Conservation (phyloP, 352 stramenopile species). For the Phytophthora palmivora region DNA sequence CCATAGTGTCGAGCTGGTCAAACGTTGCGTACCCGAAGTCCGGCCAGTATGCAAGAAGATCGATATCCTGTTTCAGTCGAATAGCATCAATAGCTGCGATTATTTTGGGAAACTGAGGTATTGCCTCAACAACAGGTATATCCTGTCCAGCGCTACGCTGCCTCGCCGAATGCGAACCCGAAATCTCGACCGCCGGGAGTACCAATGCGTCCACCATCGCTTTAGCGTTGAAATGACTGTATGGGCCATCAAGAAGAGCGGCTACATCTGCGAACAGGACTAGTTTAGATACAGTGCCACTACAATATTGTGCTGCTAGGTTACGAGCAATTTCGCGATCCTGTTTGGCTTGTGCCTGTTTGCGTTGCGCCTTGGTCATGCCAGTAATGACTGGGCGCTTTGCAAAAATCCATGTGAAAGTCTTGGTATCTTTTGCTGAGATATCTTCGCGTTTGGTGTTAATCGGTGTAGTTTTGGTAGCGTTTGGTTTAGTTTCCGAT, state of each 20-base stretch:
- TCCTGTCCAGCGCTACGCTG: too few species aligned
- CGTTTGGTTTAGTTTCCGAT: neutral
- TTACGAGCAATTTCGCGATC: neutral
- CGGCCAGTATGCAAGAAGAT: neutral
- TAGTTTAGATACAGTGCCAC: neutral
- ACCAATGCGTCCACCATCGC: neutral
- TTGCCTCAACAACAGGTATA: too few species aligned
- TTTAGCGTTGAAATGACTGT: neutral
- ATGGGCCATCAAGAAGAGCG: neutral
- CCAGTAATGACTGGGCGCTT: neutral
- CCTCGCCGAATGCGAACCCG: neutral
- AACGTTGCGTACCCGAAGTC: neutral
- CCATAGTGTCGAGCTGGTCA: neutral
- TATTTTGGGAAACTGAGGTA: too few species aligned
- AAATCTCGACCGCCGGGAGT: neutral
- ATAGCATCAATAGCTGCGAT: neutral
- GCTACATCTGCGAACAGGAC: neutral
- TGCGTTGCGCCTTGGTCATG: constrained; percentile 9
- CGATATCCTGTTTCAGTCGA: neutral
- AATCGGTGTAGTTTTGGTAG: neutral
- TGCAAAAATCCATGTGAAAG: neutral
- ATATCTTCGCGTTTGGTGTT: too few species aligned
- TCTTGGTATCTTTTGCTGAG: too few species aligned
- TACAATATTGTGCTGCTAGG: neutral
- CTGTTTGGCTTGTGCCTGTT: neutral